A percentile compares a stretch with the other conserved stretches of the same genome.
These are phyloP conservation scores for Angomonas ambiguus DNA, from an alignment of 208 protist genomes.

Conservation along the genomic window DNA sequence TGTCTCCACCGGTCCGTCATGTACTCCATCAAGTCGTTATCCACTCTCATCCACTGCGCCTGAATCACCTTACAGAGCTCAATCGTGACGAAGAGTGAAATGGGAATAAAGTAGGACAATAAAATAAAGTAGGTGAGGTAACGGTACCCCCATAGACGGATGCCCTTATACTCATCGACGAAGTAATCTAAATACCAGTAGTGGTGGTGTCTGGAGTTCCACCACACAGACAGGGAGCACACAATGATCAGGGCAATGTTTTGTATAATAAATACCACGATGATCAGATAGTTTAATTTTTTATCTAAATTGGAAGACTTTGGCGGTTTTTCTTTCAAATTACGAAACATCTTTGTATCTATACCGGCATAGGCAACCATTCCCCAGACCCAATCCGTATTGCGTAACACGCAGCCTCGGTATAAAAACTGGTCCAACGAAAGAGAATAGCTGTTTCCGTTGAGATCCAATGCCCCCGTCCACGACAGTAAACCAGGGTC, in stretches of 20 bases:
- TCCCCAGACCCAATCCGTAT: slow-evolving; percentile 91
- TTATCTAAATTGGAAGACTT: slow-evolving; percentile 87
- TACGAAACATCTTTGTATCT: slow-evolving; percentile 91
- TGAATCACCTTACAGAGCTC: slow-evolving; percentile 91
- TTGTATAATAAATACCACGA: slow-evolving; percentile 69
- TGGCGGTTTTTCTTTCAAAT: slow-evolving; percentile 76
- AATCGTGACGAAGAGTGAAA: slow-evolving; percentile 91
- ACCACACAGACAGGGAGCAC: slow-evolving; percentile 57
- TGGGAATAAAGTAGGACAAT: slow-evolving; percentile 87
- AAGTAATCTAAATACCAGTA: slow-evolving; percentile 72
- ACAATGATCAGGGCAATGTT: slow-evolving; percentile 69
- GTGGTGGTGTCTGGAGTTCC: slow-evolving; percentile 38
- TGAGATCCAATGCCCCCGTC: slow-evolving; percentile 54
- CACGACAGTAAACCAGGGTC: slow-evolving; percentile 73
- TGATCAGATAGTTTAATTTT: slow-evolving; percentile 84
- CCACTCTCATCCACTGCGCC: slow-evolving; percentile 82
- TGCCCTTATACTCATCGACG: slow-evolving; percentile 30
- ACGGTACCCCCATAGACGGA: slow-evolving; percentile 51
- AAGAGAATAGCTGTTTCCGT: slow-evolving; percentile 49
- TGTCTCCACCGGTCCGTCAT: slow-evolving; percentile 54
- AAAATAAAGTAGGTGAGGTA: slow-evolving; percentile 91
- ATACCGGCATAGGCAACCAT: slow-evolving; percentile 90
- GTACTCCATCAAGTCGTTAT: slow-evolving; percentile 82
- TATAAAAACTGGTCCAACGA: slow-evolving; percentile 87
- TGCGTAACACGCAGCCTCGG: slow-evolving; percentile 84